Evolutionary conservation across 139 green algal genomes (phyloP).

Genomic region (Chlamydomonas asymmetrica): DNA sequence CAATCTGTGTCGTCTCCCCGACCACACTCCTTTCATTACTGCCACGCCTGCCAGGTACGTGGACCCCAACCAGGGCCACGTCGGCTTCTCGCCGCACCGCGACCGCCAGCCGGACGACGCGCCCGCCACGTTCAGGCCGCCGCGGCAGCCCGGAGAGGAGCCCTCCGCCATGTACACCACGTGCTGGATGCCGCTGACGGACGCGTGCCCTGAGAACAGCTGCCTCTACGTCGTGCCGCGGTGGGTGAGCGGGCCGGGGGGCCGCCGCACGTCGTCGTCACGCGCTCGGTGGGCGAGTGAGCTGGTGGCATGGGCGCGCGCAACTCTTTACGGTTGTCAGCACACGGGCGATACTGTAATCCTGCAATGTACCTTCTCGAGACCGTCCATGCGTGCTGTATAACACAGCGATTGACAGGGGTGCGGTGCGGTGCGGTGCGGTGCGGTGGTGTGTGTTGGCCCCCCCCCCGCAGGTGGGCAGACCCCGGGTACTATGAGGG

Average conservation of each 20-base stretch:
- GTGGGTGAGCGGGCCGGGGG: too few species aligned
- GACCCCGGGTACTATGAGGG: constrained; percentile 61
- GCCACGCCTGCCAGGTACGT: constrained; percentile 48
- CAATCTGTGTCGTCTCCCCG: too few species aligned
- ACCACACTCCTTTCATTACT: neutral
- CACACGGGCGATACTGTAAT: too few species aligned
- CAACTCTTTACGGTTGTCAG: too few species aligned
- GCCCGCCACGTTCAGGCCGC: constrained; percentile 47
- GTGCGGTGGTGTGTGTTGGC: too few species aligned
- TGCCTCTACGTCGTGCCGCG: constrained; percentile 67
- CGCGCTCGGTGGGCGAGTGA: too few species aligned
- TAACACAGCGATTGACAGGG: too few species aligned
- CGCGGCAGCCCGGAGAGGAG: too few species aligned
- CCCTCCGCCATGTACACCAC: constrained; percentile 61
- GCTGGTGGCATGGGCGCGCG: too few species aligned
- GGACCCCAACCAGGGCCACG: constrained; percentile 35
- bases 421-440: too few species aligned
- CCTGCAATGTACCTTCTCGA: neutral
- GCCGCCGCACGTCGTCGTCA: too few species aligned
- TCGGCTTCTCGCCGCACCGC: constrained; percentile 65
- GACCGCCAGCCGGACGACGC: constrained; percentile 65
- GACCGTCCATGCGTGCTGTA: neutral
- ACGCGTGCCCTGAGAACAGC: constrained; percentile 61
- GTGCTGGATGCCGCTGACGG: constrained; percentile 56
- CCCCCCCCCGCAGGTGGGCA: constrained; percentile 24